Base-by-base conservation (phyloP, 2,329 filamentous ascomycete species). In the Venturia asperata region DNA sequence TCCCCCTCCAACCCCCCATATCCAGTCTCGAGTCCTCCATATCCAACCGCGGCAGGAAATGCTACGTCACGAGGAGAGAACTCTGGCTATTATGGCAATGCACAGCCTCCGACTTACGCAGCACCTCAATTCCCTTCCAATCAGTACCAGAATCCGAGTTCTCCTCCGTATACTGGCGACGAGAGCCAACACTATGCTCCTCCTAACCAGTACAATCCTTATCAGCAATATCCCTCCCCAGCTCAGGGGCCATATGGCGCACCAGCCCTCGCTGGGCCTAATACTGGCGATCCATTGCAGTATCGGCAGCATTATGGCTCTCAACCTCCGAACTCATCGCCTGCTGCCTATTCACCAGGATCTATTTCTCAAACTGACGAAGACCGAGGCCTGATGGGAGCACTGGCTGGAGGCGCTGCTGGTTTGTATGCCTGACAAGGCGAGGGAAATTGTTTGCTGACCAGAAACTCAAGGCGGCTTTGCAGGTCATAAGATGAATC, bases 301-400 rank as follows among this genome's bases (percentile, higher is more conserved):
- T 37, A 63, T 39, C 42, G 52, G 39, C 61, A 47, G 24, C 41
- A 63, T 17, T 19, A 47, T 39, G 61, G 30, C 17, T 24, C 42
- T 17, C 27, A 52, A 24, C 10, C 43, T 11, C 24, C 24, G 30
- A 39, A 13, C 42, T 19, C 42, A 19, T 17, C 21, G 21, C 27
- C n/a, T 39, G 60, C 15, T n/a, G 19, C 39, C 17, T 34, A 43
- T 15, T n/a, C 60, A 37, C 34, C 49, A 24, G 27, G 37, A 15
- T 21, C 49, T 2, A 9, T 34, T 10, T 11, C 63, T 39, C 64
- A 37, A 47, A 39, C 62, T 27, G 64, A 65, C 19, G 56, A 65
- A 47, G 64, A 65, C 21, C 55, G 64, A 27, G 64, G 64, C n/a
- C 52, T 65, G 21, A 65, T 62, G 64, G 64, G 64, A 15, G 64